Evolutionary conservation across 2,329 filamentous ascomycete genomes (phyloP), one percentile per base, ranked within the genome.

Genomic region (Diplodia corticola): DNA sequence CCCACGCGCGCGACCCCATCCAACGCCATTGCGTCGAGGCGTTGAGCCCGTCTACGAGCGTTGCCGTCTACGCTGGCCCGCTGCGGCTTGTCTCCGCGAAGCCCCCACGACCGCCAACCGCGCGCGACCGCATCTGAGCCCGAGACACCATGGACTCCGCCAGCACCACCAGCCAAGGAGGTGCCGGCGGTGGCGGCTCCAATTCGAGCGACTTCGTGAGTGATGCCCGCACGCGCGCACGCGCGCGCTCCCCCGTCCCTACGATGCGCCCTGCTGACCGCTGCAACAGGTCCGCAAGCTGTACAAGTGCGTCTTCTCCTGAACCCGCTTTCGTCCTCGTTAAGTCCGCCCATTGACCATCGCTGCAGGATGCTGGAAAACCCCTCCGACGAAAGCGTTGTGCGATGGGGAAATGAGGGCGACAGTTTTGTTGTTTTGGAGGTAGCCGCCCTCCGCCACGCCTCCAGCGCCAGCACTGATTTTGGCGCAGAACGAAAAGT

Each of bases 351-450:
- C 71, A 71, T 79, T 79, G 67, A 78, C 69, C 53, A 69, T 71
- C 68, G 68, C 64, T 59, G 68, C 76, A 96, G 92, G 78, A 99
- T 99, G 95, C 84, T 99, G 73, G 94, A 98, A 80, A 96, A 96
- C 75, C 93, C 93, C 40, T 89, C 92, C 63, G 96, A 99, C 78
- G 89, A 93, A 72, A 90, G 91, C 68, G 93, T 98, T 68, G 95
- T 98, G 57, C 86, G 94, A 80, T 99, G 95, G 95, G 93, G 93
- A 68, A 92, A 96, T 71, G 90, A 93, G 70, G 93, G 93, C 64
- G 92, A 97, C 75, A 97, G 93, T 72, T 99, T 99, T 76, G 94
- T 99, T 67, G 96, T 99, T 60, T 84, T 98, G 64, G 95, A 99
- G 87, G 95, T 97, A 84, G 68, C 76, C 70, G 65, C 59, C 67